phyloP scores from a whole-genome alignment of 2,329 filamentous ascomycete species.

The Fusarium subglutinans region DNA sequence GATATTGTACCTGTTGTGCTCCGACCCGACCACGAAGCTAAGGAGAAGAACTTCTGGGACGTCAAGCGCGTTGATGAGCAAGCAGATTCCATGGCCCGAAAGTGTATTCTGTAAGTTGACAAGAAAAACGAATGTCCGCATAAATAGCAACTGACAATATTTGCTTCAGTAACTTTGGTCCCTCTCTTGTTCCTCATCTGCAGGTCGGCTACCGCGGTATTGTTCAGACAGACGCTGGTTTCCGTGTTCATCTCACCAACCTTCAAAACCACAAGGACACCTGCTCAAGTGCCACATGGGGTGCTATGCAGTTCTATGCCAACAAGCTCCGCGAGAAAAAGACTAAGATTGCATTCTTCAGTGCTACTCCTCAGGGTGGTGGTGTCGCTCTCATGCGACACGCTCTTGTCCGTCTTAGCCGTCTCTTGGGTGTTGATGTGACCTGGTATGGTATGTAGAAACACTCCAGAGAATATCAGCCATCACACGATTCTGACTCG shows the following conservation, averaged over 20 bases:
- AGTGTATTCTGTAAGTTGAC: slow-evolving; percentile 72
- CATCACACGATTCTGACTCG: not conserved
- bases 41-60: slow-evolving; percentile 58
- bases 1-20: slow-evolving; percentile 80
- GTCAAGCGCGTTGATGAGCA: slow-evolving; percentile 77
- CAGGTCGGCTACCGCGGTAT: slow-evolving; percentile 73
- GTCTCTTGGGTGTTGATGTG: slow-evolving; percentile 72
- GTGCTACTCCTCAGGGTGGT: slow-evolving; percentile 82
- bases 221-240: slow-evolving; percentile 76
- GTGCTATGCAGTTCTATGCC: slow-evolving; percentile 70
- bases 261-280: slow-evolving; percentile 69
- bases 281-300: slow-evolving; percentile 71
- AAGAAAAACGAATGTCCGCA: not conserved
- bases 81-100: slow-evolving; percentile 82
- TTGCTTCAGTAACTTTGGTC: slow-evolving; percentile 71
- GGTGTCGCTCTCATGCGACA: slow-evolving; percentile 86
- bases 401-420: slow-evolving; percentile 76
- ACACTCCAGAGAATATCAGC: not conserved
- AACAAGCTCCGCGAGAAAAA: slow-evolving; percentile 69
- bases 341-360: slow-evolving; percentile 80
- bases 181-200: slow-evolving; percentile 74
- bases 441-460: slow-evolving; percentile 71
- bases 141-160: not conserved
- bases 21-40: slow-evolving; percentile 56
- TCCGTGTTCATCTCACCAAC: slow-evolving; percentile 66